Conservation (phyloP, 768 basidiomycete genomes). For the Termitomyces sp. region DNA sequence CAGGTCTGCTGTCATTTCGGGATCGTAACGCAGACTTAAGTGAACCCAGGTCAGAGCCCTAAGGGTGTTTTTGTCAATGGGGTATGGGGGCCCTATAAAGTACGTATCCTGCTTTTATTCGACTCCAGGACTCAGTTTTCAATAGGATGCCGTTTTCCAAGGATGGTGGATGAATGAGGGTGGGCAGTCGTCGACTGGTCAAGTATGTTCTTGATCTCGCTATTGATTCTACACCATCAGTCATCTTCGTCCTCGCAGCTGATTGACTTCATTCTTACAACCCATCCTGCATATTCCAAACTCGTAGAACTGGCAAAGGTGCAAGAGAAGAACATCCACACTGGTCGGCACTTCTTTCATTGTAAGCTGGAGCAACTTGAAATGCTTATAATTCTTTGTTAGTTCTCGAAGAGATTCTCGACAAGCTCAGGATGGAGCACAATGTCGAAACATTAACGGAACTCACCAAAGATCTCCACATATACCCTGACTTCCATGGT, state of each 20-base stretch:
- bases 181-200: conserved; percentile 98
- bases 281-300: conserved; percentile 79
- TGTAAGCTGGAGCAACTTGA: not conserved
- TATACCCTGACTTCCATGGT: conserved; percentile 97
- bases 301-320: conserved; percentile 63
- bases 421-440: conserved; percentile 55
- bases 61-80: conserved; percentile 85
- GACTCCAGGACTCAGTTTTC: not conserved
- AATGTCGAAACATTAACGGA: conserved; percentile 67
- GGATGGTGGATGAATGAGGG: conserved; percentile 99
- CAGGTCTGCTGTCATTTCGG: conserved; percentile 44
- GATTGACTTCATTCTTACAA: conserved; percentile 92
- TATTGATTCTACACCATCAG: not conserved
- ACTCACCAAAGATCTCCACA: conserved; percentile 84
- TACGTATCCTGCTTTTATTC: conserved; percentile 16
- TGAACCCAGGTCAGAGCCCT: conserved; percentile 49
- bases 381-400: not conserved
- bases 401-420: conserved; percentile 76
- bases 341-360: conserved; percentile 32
- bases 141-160: conserved; percentile 80
- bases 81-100: conserved; percentile 90
- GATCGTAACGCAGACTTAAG: not conserved
- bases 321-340: conserved; percentile 55
- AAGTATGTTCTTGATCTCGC: conserved; percentile 37
- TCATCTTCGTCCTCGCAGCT: conserved; percentile 42